These are phyloP conservation scores for Nakaseomyces kungkrabaensis DNA, from an alignment of 1,139 yeast species.

Conservation along the genomic window DNA sequence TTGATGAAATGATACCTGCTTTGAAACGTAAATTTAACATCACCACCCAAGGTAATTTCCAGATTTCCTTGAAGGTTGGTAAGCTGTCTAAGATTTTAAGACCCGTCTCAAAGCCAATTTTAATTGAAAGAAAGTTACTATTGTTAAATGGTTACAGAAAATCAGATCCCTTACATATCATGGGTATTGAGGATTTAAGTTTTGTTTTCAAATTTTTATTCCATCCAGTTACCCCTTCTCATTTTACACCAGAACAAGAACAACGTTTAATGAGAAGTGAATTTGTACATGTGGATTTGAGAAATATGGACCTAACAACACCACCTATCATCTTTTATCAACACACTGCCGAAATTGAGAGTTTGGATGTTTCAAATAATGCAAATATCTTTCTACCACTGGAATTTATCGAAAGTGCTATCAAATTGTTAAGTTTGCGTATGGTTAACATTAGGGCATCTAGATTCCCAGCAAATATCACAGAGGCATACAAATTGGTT, in stretches of 20 bases:
- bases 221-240: slow-evolving; percentile 60
- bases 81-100: slow-evolving; percentile 67
- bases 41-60: slow-evolving; percentile 66
- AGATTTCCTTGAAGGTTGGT: slow-evolving; percentile 71
- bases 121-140: slow-evolving; percentile 64
- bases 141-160: slow-evolving; percentile 73
- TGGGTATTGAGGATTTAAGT: slow-evolving; percentile 83
- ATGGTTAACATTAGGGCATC: slow-evolving; percentile 69
- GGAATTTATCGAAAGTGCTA: slow-evolving; percentile 78
- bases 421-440: slow-evolving; percentile 54
- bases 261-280: slow-evolving; percentile 48
- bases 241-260: slow-evolving; percentile 60
- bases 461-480: slow-evolving; percentile 61
- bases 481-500: slow-evolving; percentile 59
- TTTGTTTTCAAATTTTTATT: slow-evolving; percentile 78
- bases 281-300: slow-evolving; percentile 65
- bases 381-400: slow-evolving; percentile 77
- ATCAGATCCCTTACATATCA: slow-evolving; percentile 61
- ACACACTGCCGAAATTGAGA: slow-evolving; percentile 72
- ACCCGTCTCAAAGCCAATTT: slow-evolving; percentile 65
- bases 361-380: slow-evolving; percentile 76
- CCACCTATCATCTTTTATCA: slow-evolving; percentile 78
- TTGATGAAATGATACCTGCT: slow-evolving; percentile 58
- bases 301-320: slow-evolving; percentile 67
- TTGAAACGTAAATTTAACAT: slow-evolving; percentile 58